These are phyloP conservation scores for Rhynchospora tenuis DNA, from an alignment of 176 grass and related monocot genomes.

Conservation along the genomic window DNA sequence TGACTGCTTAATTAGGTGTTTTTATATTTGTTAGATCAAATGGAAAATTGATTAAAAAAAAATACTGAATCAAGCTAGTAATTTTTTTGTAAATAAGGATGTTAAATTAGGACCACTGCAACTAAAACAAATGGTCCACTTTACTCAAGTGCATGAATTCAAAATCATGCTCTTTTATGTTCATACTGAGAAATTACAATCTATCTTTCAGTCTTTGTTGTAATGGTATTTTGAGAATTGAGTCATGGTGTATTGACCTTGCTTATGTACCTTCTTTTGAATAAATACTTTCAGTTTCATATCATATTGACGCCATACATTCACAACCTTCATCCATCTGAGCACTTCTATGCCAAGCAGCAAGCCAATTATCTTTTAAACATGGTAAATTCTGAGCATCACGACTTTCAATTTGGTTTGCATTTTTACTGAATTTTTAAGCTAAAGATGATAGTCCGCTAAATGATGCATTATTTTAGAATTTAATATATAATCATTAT, in stretches of 20 bases:
- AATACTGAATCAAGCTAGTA: not conserved
- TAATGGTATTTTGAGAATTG: not conserved
- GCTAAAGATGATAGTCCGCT: not conserved
- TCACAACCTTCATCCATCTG: slow-evolving; percentile 68
- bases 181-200: not conserved
- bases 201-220: not conserved
- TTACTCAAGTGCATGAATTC: not conserved
- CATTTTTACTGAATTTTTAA: not conserved
- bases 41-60: not conserved
- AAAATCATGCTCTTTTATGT: not conserved
- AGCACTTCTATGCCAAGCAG: slow-evolving; percentile 80
- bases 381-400: slow-evolving; percentile 40
- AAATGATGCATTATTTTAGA: not conserved
- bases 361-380: slow-evolving; percentile 85
- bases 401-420: not conserved
- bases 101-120: not conserved
- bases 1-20: not conserved
- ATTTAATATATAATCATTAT: not conserved
- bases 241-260: not conserved
- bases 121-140: not conserved
- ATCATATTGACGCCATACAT: slow-evolving; percentile 66
- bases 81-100: not conserved
- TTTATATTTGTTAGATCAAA: not conserved
- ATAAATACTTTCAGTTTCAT: slow-evolving; percentile 52
- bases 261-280: not conserved